These are phyloP conservation scores for Cercospora sp. DNA, from an alignment of 2,329 filamentous ascomycete species.

Conservation along the genomic window DNA sequence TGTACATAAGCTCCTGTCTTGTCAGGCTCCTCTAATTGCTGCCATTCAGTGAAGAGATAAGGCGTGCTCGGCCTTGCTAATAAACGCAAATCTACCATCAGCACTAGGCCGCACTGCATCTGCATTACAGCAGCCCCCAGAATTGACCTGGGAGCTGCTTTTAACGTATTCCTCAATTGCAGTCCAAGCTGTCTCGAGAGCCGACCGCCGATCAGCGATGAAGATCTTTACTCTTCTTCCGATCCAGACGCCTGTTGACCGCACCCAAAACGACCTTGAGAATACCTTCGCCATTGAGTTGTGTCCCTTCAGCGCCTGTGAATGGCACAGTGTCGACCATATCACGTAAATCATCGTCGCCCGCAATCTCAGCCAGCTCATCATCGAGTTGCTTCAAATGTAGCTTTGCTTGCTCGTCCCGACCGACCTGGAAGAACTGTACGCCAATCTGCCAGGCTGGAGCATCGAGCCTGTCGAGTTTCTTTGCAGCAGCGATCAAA, in stretches of 20 bases:
- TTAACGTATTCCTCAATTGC: neutral
- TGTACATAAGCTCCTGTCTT: neutral
- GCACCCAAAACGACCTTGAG: constrained; percentile 81
- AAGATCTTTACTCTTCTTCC: constrained; percentile 39
- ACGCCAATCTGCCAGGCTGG: constrained; percentile 82
- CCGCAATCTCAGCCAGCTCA: constrained; percentile 57
- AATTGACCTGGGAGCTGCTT: neutral
- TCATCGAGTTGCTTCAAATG: constrained; percentile 77
- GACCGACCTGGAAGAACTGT: constrained; percentile 94
- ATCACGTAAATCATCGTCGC: constrained; percentile 65
- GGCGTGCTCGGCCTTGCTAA: neutral
- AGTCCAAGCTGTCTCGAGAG: neutral
- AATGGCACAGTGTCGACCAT: constrained; percentile 91
- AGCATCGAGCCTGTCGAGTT: constrained; percentile 69
- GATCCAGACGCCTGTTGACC: constrained; percentile 68
- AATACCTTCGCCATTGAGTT: constrained; percentile 68
- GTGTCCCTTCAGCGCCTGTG: constrained; percentile 53
- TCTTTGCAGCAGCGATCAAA: constrained; percentile 67
- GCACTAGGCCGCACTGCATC: neutral
- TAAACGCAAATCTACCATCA: neutral
- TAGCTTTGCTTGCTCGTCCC: constrained; percentile 63
- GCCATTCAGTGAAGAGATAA: neutral
- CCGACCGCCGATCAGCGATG: constrained; percentile 24
- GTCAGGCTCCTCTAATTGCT: neutral
- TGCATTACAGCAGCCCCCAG: neutral